Evolutionary conservation across 1,284 basidiomycete species (phyloP), one percentile per base, ranked within the genome.

Genomic region (Anthracocystis walkeri): DNA sequence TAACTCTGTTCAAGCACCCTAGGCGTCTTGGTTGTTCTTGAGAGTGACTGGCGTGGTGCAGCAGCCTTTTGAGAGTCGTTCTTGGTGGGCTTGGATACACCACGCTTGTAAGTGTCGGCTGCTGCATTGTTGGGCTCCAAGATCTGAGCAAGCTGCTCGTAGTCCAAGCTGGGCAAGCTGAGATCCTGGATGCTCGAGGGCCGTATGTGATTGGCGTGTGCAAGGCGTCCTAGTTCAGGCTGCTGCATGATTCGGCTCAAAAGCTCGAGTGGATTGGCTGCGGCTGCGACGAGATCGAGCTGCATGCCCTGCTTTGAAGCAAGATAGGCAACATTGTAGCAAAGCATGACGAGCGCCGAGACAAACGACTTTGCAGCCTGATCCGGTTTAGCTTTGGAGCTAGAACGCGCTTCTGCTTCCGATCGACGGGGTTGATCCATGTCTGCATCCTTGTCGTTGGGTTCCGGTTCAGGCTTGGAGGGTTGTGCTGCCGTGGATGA

Each of bases 271-370:
- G 73, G 66, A 45, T 75, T 81, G 18, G 70, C 73, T 40, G 75
- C 79, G 3, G 79, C 77, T 7, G 64, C 50, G n/a, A 78, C 70
- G n/a, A 81, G 56, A 27, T 80, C 80, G 18, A 80, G 60, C 52
- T 66, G 48, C 12, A 77, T 51, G 35, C 78, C 78, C 31, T 81
- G 73, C 58, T 63, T 72, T 8, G 66, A 54, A 1, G 80, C 78
- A 10, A 81, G 62, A 40, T 78, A 81, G 49, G 76, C 80, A 1
- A 65, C 68, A 35, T 80, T 57, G 61, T 81, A 81, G 45, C 60
- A 66, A 7, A 81, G 65, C 78, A 80, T 81, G 45, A 72, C 67
- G 16, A 81, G 64, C 18, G 74, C 78, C 33, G 72, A 60, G 29
- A 71, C 58, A 45, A 80, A 81, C 18, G 73, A 70, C 45, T 65